phyloP scores from a whole-genome alignment of 805 yeast species.

The Isabelozyma heimii region DNA sequence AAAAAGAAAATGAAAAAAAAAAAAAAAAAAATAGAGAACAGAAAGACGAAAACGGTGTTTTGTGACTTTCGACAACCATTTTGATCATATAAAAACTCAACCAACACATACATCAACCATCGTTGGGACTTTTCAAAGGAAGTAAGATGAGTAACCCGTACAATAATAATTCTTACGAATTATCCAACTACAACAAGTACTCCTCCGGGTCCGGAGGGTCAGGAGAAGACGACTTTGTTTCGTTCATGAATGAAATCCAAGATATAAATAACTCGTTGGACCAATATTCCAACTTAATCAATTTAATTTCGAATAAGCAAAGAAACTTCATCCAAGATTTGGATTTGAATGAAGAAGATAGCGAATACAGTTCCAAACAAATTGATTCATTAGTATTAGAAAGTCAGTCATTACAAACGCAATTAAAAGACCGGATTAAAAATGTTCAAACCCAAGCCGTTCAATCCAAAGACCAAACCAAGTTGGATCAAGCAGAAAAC shows the following conservation, averaged over 20 bases:
- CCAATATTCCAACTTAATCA: constrained; percentile 37
- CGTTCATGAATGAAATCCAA: constrained; percentile 44
- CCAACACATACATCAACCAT: too few species aligned
- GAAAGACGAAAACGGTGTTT: neutral
- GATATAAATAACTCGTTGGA: constrained; percentile 43
- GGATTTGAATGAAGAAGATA: constrained; percentile 36
- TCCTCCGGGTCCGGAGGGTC: constrained; percentile 20
- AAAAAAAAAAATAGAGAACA: neutral
- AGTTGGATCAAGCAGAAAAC: constrained; percentile 87
- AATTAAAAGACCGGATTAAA: constrained; percentile 74
- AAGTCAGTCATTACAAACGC: constrained; percentile 72
- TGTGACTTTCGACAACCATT: neutral
- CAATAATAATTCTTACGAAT: constrained; percentile 22
- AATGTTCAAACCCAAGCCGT: constrained; percentile 68
- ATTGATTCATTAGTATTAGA: constrained; percentile 76
- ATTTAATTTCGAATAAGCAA: constrained; percentile 39
- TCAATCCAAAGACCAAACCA: constrained; percentile 62
- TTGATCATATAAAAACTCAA: neutral
- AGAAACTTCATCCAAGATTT: constrained; percentile 39
- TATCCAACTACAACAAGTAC: constrained; percentile 21
- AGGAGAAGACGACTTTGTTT: constrained; percentile 41
- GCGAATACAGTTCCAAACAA: constrained; percentile 66
- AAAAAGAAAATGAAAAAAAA: too few species aligned
- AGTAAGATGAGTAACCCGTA: constrained; percentile 35
- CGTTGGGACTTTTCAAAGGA: neutral